Base-by-base conservation (phyloP, 495 filamentous ascomycete species). In the Parathielavia hyrcaniae region DNA sequence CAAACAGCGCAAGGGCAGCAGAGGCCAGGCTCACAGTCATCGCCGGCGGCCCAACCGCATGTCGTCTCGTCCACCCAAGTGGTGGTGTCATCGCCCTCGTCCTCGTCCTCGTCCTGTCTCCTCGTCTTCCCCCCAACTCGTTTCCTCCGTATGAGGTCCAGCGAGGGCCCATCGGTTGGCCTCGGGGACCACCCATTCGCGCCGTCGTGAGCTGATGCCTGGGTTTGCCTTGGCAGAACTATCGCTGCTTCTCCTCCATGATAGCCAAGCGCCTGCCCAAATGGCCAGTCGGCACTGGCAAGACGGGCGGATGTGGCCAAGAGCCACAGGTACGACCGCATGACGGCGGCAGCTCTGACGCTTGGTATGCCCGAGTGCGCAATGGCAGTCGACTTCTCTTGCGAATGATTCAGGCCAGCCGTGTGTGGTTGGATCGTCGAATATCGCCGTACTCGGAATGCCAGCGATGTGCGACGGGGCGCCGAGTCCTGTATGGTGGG, bases 21-120 rank as follows among this genome's bases (percentile, higher is more conserved):
- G 26, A 30, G 26, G 2, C 26, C 6, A 30, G 26, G 70, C 70
- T 71, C 64, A 74, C 71, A 73, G 1, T 61, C 60, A 11, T 47
- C 7, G 17, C 66, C 64, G 0, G 65, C 44, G n/a, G 58, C 59
- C 61, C 63, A 76, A 9, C 71, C 72, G 53, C 74, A 76, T 1
- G 74, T 76, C 45, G 63, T 39, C 0, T 32, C 30, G 48, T 75
- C 70, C 1, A 59, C 39, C 67, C 68, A 76, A 3, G 65, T 60
- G 30, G 58, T 64, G n/a, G 19, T 53, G 1, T 23, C 45, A 30
- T 12, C 53, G n/a, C n/a, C n/a, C n/a, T n/a, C n/a, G n/a, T n/a
- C n/a, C n/a, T n/a, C n/a, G n/a, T n/a, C n/a, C n/a, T n/a, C n/a
- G 43, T 46, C 32, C 35, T 46, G 35, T 16, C 54, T 22, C 50